Evolutionary conservation across 192 early-diverging fungal species (phyloP).

Genomic region (Coemansia sp.): DNA sequence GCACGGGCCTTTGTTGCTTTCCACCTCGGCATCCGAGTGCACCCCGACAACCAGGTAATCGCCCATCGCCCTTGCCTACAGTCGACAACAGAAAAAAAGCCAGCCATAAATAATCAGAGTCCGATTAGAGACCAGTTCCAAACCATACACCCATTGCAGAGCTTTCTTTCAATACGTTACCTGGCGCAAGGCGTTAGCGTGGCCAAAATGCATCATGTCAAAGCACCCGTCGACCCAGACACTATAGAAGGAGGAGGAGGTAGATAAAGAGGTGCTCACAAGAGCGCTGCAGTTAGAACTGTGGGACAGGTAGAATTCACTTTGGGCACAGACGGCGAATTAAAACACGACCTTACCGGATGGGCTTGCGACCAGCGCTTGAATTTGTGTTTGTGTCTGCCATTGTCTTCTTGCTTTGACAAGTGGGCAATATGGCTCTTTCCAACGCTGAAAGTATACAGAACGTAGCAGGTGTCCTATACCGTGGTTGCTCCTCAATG

Average conservation of each 20-base stretch:
- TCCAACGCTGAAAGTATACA: background rate
- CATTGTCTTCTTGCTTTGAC: background rate
- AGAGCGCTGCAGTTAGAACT: too few species aligned
- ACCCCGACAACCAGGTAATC: constrained; percentile 95
- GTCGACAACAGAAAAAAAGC: background rate
- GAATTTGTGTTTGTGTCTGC: constrained; percentile 10
- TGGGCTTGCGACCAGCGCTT: constrained; percentile 41
- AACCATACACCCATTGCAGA: too few species aligned
- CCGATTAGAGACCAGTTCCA: too few species aligned
- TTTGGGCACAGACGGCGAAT: background rate
- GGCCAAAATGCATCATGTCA: constrained; percentile 96
- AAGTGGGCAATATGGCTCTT: background rate
- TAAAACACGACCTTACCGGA: constrained; percentile 35
- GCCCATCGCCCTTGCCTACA: constrained; percentile 89
- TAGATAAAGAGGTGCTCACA: too few species aligned
- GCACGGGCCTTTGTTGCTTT: constrained; percentile 92
- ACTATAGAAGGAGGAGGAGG: constrained; percentile 15
- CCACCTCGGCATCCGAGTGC: constrained; percentile 91
- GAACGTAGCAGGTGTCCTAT: background rate
- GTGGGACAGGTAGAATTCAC: too few species aligned
- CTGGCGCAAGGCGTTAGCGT: constrained; percentile 95
- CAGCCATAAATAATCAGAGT: background rate
- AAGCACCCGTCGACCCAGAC: constrained; percentile 95
- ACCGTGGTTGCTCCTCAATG: too few species aligned
- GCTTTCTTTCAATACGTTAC: constrained; percentile 48